A percentile compares a stretch with the other conserved stretches of the same genome.
These are phyloP conservation scores for Pistacia vera DNA, from an alignment of 345 rosid species.

Conservation along the genomic window DNA sequence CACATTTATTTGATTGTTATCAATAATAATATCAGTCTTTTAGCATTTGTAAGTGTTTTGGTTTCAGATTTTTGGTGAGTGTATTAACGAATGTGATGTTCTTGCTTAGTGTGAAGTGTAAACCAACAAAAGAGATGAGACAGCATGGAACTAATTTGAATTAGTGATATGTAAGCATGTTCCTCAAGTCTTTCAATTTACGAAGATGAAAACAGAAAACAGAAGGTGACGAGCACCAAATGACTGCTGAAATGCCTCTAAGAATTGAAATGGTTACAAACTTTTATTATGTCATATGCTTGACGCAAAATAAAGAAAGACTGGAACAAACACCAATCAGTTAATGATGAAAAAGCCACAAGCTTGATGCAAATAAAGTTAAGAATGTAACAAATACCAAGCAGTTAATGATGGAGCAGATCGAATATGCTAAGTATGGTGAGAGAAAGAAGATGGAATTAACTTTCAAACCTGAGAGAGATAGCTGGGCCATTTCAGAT, in stretches of 20 bases:
- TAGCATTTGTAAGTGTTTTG: not conserved
- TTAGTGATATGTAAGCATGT: not conserved
- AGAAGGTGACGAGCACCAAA: constrained; percentile 5
- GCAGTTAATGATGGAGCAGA: not conserved
- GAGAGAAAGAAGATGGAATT: not conserved
- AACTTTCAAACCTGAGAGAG: not conserved
- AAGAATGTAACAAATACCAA: not conserved
- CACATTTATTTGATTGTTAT: constrained; percentile 25
- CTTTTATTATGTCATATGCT: too few species aligned
- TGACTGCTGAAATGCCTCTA: constrained; percentile 10
- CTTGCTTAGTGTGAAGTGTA: not conserved
- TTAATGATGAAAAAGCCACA: not conserved
- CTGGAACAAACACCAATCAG: not conserved
- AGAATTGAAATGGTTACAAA: not conserved
- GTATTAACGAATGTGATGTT: not conserved
- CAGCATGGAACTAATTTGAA: not conserved
- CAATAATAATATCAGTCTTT: constrained; percentile 18
- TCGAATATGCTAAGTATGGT: too few species aligned
- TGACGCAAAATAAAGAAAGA: not conserved
- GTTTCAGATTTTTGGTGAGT: not conserved
- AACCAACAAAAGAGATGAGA: not conserved
- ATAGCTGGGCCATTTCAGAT: not conserved
- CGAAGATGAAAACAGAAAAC: not conserved
- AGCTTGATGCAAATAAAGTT: not conserved
- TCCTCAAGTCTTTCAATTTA: not conserved